phyloP scores from a whole-genome alignment of 2,329 filamentous ascomycete genomes.

The Alternaria burnsii region DNA sequence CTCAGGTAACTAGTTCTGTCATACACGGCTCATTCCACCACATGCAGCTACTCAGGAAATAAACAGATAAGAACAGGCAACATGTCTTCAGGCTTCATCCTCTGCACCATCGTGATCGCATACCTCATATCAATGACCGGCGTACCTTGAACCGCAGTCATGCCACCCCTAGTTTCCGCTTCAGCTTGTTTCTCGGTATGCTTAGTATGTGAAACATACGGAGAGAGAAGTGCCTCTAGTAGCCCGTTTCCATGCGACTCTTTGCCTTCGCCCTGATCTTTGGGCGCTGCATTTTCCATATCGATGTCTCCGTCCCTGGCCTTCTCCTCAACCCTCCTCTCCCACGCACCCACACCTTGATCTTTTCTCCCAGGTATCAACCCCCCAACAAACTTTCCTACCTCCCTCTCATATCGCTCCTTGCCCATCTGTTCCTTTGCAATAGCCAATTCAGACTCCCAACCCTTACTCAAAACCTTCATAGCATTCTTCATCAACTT shows the following conservation, averaged over 20 bases:
- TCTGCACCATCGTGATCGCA: background rate
- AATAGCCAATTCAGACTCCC: slow-evolving; percentile 18
- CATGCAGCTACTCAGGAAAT: slow-evolving; percentile 9
- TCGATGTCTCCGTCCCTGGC: no score
- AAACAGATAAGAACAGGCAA: slow-evolving; percentile 20
- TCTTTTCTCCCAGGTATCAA: no score
- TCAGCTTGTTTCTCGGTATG: background rate
- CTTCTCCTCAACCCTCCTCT: no score
- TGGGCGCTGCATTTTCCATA: background rate
- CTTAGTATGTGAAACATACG: background rate
- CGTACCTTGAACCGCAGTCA: background rate
- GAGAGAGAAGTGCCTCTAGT: slow-evolving; percentile 14
- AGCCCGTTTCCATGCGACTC: slow-evolving; percentile 9
- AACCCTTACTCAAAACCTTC: slow-evolving; percentile 18
- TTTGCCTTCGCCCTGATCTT: background rate
- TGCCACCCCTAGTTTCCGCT: background rate
- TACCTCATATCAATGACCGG: background rate
- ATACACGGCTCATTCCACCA: no score
- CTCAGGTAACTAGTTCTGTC: no score
- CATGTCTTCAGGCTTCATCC: slow-evolving; percentile 14
- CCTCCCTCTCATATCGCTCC: no score
- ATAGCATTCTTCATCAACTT: slow-evolving; percentile 25
- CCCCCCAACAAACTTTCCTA: no score
- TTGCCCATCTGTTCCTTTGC: background rate
- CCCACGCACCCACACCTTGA: no score